Conservation (phyloP, 208 protist genomes). For the Acanthamoeba divionensis region DNA sequence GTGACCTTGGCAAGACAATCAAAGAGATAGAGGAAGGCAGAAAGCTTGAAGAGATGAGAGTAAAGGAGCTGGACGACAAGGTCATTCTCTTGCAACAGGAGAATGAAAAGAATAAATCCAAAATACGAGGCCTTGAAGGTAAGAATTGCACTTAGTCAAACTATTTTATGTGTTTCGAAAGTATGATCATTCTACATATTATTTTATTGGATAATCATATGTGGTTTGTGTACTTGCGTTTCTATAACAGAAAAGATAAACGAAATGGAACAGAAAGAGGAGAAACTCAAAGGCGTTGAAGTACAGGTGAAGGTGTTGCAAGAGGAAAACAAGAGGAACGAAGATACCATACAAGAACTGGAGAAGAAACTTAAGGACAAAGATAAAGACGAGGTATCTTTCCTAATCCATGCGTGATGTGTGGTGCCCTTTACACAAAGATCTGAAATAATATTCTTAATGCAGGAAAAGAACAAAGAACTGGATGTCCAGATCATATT, state of each 20-base stretch:
- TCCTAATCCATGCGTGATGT: background rate
- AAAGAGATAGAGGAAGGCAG: background rate
- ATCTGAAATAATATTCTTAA: background rate
- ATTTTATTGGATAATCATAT: too few species aligned
- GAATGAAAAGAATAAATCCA: background rate
- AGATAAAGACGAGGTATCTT: background rate
- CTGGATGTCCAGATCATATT: too few species aligned
- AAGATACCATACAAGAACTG: background rate
- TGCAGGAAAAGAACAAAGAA: background rate
- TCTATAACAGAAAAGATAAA: background rate
- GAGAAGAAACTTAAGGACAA: background rate
- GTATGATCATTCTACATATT: too few species aligned
- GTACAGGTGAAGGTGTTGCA: background rate
- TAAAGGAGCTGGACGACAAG: constrained; percentile 26
- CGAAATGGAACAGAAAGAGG: constrained; percentile 1
- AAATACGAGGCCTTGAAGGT: background rate
- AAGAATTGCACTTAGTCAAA: too few species aligned
- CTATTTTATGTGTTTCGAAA: too few species aligned
- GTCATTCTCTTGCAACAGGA: background rate
- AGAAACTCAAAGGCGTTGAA: background rate
- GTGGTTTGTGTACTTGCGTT: too few species aligned
- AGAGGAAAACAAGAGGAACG: background rate
- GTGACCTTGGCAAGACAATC: background rate
- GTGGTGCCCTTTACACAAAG: background rate
- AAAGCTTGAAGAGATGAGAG: constrained; percentile 1